These are phyloP conservation scores for Russula ochroleuca DNA, from an alignment of 768 basidiomycete genomes.

Conservation along the genomic window DNA sequence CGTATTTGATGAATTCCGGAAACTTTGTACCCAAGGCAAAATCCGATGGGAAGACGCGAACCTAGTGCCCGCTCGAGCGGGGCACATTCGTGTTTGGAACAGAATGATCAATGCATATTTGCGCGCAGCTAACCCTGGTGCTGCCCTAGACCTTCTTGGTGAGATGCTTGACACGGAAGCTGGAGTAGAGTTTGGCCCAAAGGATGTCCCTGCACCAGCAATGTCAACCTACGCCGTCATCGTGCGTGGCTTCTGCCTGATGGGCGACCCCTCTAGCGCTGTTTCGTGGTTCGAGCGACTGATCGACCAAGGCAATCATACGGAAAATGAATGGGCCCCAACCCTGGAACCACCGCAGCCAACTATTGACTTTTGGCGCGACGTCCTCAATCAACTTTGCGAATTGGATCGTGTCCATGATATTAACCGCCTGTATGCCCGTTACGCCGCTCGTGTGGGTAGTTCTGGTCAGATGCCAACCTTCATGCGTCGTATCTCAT, in stretches of 20 bases:
- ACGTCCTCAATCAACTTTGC: slow-evolving; percentile 58
- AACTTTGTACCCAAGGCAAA: slow-evolving; percentile 39
- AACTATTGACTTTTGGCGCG: slow-evolving; percentile 48
- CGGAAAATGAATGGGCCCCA: slow-evolving; percentile 41
- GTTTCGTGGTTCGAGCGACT: slow-evolving; percentile 69
- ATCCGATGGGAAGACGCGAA: slow-evolving; percentile 35
- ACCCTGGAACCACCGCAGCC: slow-evolving; percentile 48
- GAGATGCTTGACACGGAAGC: slow-evolving; percentile 56
- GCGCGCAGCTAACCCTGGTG: slow-evolving; percentile 53
- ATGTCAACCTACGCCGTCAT: slow-evolving; percentile 60
- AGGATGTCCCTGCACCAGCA: slow-evolving; percentile 53
- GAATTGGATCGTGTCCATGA: slow-evolving; percentile 46
- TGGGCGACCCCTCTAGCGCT: slow-evolving; percentile 60
- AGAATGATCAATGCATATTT: slow-evolving; percentile 76
- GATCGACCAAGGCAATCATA: slow-evolving; percentile 40
- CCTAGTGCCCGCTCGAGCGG: slow-evolving; percentile 27
- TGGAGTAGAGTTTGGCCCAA: slow-evolving; percentile 34
- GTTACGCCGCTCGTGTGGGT: slow-evolving; percentile 38
- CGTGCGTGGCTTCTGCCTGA: slow-evolving; percentile 59
- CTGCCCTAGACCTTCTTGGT: slow-evolving; percentile 62
- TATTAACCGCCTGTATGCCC: slow-evolving; percentile 52
- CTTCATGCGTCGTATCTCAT: slow-evolving; percentile 41
- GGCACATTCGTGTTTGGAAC: slow-evolving; percentile 59
- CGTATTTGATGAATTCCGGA: slow-evolving; percentile 58
- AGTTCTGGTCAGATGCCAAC: slow-evolving; percentile 24